Percentiles rank a stretch among this genome's conserved stretches.
These are phyloP conservation scores for Coniferiporia sulphurascens DNA, from an alignment of 1,284 basidiomycete genomes.

Conservation along the genomic window DNA sequence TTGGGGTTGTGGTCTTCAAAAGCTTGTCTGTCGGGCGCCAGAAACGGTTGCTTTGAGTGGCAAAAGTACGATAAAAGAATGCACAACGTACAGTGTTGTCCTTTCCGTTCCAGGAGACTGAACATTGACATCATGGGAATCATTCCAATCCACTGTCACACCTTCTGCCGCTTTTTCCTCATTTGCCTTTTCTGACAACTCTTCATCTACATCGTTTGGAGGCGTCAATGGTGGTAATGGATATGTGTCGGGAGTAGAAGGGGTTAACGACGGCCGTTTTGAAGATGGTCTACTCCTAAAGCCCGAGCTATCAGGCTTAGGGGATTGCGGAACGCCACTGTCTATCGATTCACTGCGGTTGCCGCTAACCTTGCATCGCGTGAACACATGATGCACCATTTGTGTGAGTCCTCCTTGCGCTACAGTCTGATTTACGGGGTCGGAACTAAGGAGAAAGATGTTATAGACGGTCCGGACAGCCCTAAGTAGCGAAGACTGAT, in stretches of 20 bases:
- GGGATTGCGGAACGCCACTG: conserved; percentile 20
- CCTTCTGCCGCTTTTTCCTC: conserved; percentile 6
- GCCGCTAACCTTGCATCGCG: conserved; percentile 51
- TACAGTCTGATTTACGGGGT: conserved; percentile 91
- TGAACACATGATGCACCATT: conserved; percentile 95
- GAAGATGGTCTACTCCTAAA: conserved; percentile 19
- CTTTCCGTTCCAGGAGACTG: conserved; percentile 4
- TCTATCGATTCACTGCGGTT: conserved; percentile 27
- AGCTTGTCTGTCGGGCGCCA: conserved; percentile 19
- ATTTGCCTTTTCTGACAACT: conserved; percentile 9
- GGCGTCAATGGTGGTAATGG: conserved; percentile 22
- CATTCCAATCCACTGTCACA: conserved; percentile 7
- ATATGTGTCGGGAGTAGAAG: conserved; percentile 29
- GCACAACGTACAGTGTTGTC: conserved; percentile 10
- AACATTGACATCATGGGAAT: neutral
- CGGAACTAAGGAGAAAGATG: conserved; percentile 85
- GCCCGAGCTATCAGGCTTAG: conserved; percentile 21
- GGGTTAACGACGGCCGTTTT: conserved; percentile 25
- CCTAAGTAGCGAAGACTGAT: conserved; percentile 91
- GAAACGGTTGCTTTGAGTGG: neutral
- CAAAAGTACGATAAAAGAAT: neutral
- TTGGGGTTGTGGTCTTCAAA: conserved; percentile 29
- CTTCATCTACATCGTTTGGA: conserved; percentile 11
- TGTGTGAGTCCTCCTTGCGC: conserved; percentile 95
- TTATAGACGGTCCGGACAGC: conserved; percentile 97